A percentile compares a stretch with the other conserved stretches of the same genome.
Conservation (phyloP, 106 monocot genomes). For the Platanthera zijinensis region DNA sequence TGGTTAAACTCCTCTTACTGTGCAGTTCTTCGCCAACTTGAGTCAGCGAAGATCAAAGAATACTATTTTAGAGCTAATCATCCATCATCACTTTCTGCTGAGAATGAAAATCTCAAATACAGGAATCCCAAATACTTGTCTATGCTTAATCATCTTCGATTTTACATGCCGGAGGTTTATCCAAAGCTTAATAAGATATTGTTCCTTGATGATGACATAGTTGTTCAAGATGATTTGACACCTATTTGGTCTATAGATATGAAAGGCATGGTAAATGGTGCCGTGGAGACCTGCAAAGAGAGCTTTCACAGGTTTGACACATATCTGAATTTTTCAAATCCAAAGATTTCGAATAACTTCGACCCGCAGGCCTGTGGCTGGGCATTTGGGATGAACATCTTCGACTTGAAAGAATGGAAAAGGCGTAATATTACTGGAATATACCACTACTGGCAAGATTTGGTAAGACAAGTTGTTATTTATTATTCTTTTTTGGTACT, state of each 20-base stretch:
- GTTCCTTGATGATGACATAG: conserved; percentile 78
- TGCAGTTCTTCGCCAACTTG: conserved; percentile 69
- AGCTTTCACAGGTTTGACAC: conserved; percentile 74
- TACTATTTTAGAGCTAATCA: conserved; percentile 69
- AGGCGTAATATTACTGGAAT: conserved; percentile 32
- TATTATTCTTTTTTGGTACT: neutral
- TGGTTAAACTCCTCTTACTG: conserved; percentile 83
- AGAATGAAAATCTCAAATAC: conserved; percentile 67
- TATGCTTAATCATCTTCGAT: conserved; percentile 78
- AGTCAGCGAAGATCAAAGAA: conserved; percentile 56
- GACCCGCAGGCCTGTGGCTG: conserved; percentile 36
- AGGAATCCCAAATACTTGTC: conserved; percentile 77
- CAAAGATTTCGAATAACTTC: conserved; percentile 26
- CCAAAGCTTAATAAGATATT: conserved; percentile 74
- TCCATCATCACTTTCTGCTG: conserved; percentile 57
- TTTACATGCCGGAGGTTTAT: conserved; percentile 81
- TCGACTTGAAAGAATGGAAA: conserved; percentile 34
- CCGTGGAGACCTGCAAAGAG: conserved; percentile 78
- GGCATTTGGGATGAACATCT: conserved; percentile 43
- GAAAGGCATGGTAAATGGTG: conserved; percentile 78
- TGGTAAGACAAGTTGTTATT: conserved; percentile 10
- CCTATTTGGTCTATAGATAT: conserved; percentile 62
- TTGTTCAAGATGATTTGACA: conserved; percentile 67
- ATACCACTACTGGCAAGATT: conserved; percentile 33
- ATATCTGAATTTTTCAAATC: conserved; percentile 67